Evolutionary conservation across 1,284 basidiomycete genomes (phyloP), one percentile per base, ranked within the genome.

Genomic region (Pseudozyma thailandica): DNA sequence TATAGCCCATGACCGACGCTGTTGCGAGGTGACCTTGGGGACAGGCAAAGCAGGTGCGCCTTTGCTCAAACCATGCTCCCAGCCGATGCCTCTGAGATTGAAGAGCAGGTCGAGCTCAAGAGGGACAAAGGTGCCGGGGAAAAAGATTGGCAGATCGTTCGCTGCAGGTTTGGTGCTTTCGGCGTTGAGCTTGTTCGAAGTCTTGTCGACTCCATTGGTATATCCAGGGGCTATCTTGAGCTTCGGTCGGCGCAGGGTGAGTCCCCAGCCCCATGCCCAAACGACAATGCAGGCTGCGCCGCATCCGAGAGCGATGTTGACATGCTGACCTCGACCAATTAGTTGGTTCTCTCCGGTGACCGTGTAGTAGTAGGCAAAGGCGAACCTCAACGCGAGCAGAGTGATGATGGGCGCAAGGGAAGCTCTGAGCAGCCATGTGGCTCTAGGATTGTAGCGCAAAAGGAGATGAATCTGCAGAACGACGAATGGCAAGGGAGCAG

Each of bases 31-130:
- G 39, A 28, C 50, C 2, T 41, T 31, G 20, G 26, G 62, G 5
- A 53, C 42, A n/a, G 68, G 68, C 1, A 55, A 31, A 15, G 62
- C 61, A n/a, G 59, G 60, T 0, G 50, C 35, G 8, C 42, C 49
- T 13, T 51, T 37, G n/a, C 52, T 58, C 16, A 69, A 38, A 23
- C 74, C 74, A 21, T 65, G 46, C 37, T 63, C 46, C 74, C 74
- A 75, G 16, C 74, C 74, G 1, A 71, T 15, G 2, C 53, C 71
- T n/a, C 74, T 50, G n/a, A 68, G 8, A 27, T 66, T 68, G 21
- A 50, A 12, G 18, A 72, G 45, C 8, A 70, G 43, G 41, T 75
- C 74, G 6, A 73, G 38, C 46, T 62, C 71, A 20, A 72, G 38
- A 2, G 62, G 66, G 15, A 43, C 27, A 9, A 26, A 26, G 4